These are phyloP conservation scores for Lagenaria siceraria DNA, from an alignment of 306 rosid genomes.

Conservation along the genomic window DNA sequence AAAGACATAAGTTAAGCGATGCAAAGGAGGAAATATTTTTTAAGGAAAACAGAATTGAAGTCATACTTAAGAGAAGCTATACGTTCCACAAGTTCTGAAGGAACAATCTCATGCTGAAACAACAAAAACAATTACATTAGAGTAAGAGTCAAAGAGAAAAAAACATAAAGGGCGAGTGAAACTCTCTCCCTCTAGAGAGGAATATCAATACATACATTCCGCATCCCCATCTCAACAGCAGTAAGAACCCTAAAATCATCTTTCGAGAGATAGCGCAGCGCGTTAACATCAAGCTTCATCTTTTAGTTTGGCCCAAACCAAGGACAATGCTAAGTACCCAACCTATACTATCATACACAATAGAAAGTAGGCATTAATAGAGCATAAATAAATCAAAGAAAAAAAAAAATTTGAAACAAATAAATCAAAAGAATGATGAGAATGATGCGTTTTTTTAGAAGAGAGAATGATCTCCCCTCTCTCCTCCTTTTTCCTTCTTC, in stretches of 20 bases:
- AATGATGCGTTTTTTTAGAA: no score
- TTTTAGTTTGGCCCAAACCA: not conserved
- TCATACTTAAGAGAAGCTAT: constrained; percentile 61
- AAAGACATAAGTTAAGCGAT: not conserved
- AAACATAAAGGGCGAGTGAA: not conserved
- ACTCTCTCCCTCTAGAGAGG: not conserved
- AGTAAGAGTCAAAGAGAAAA: not conserved
- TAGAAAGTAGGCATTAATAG: no score
- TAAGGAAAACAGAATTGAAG: not conserved
- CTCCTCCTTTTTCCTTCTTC: no score
- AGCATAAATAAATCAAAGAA: no score
- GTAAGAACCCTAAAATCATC: constrained; percentile 95
- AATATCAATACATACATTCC: constrained; percentile 35
- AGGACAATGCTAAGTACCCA: not conserved
- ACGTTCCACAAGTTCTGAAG: constrained; percentile 59
- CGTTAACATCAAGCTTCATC: constrained; percentile 80
- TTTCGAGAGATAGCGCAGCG: constrained; percentile 65
- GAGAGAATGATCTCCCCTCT: no score
- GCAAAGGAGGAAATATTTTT: not conserved
- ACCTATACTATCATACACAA: no score
- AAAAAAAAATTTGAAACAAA: no score
- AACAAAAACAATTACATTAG: not conserved
- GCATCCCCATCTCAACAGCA: constrained; percentile 85
- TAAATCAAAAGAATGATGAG: no score
- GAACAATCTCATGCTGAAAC: constrained; percentile 72